Base-by-base conservation (phyloP, 2,329 filamentous ascomycete species). In the Xylaria sp. region DNA sequence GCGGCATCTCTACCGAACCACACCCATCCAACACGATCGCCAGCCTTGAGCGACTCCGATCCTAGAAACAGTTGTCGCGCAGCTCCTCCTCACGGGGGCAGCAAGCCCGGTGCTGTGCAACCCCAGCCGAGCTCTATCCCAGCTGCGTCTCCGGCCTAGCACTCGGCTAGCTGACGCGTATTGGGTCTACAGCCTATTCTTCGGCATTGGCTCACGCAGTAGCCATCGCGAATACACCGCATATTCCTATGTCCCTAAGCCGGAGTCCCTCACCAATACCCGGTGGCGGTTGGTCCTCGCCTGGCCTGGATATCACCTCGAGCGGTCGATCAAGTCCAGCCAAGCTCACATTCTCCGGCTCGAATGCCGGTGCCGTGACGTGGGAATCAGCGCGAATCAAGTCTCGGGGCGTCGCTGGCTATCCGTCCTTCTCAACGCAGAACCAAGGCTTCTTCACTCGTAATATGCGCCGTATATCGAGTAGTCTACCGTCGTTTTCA, bases 261-360 rank as follows among this genome's bases (percentile, higher is more conserved):
- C 90, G 93, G 81, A 97, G 93, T 78, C 93, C 94, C 59, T 97
- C 93, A 64, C 95, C 94, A 70, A 87, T 89, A 71, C 91, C 90
- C 69, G 92, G 92, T 75, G 93, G 93, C 78, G 94, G 94, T 75
- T 98, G 95, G 94, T 89, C 93, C 65, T 96, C 91, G 81, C 93
- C 92, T 64, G 93, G 90, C 71, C 86, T 93, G 77, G 91, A 89
- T 77, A 89, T 92, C 69, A 89, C 88, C 72, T 80, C 83, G 67
- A 93, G 91, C 79, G 91, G 91, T 69, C 86, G 88, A 73, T 88
- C 89, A 45, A 93, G 90, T 78, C 91, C 92, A 73, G 82, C 81
- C 76, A 85, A 80, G 78, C 81, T 75, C 80, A 72, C 75, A 6
- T 85, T 80, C 77, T 81, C 74, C 27, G 84, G 84, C 61, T 75